A percentile compares a stretch with the other conserved stretches of the same genome.
These are phyloP conservation scores for Dactylellina drechsleri DNA, from an alignment of 2,329 filamentous ascomycete genomes.

Conservation along the genomic window DNA sequence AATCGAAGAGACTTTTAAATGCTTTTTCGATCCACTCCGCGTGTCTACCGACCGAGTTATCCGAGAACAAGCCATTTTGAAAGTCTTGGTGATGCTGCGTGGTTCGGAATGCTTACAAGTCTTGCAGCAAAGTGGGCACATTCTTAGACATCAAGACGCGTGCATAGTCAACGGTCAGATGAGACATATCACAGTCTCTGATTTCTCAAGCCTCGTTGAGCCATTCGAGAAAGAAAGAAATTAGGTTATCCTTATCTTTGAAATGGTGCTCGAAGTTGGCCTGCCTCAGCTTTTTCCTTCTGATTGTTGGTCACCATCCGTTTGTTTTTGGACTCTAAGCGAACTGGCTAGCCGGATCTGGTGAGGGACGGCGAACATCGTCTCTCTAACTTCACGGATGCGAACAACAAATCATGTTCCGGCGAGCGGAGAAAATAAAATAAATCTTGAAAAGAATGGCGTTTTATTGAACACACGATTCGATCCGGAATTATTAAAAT, in stretches of 20 bases:
- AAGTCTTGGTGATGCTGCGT: conserved; percentile 20
- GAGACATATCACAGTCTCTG: conserved; percentile 37
- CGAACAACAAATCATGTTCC: conserved; percentile 1
- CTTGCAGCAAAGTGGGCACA: conserved; percentile 23
- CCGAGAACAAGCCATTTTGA: conserved; percentile 21
- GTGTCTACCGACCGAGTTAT: conserved; percentile 42
- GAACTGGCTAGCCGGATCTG: conserved; percentile 19
- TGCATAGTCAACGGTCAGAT: conserved; percentile 32
- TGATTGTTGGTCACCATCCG: conserved; percentile 9
- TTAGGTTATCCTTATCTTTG: conserved; percentile 36
- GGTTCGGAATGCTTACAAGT: conserved; percentile 33
- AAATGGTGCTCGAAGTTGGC: conserved; percentile 3
- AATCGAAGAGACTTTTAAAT: neutral
- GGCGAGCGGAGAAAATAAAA: conserved; percentile 1
- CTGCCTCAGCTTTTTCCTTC: neutral
- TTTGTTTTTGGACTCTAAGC: conserved; percentile 12
- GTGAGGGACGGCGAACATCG: neutral
- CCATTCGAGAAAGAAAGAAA: neutral
- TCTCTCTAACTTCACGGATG: conserved; percentile 12
- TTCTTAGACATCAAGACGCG: conserved; percentile 43
- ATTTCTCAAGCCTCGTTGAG: conserved; percentile 27
- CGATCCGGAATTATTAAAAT: conserved; percentile 21
- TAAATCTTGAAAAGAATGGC: neutral
- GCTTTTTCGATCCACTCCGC: conserved; percentile 7
- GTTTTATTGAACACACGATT: neutral